These are phyloP conservation scores for Asterochloris sp. DNA, from an alignment of 139 green algal genomes.

Conservation along the genomic window DNA sequence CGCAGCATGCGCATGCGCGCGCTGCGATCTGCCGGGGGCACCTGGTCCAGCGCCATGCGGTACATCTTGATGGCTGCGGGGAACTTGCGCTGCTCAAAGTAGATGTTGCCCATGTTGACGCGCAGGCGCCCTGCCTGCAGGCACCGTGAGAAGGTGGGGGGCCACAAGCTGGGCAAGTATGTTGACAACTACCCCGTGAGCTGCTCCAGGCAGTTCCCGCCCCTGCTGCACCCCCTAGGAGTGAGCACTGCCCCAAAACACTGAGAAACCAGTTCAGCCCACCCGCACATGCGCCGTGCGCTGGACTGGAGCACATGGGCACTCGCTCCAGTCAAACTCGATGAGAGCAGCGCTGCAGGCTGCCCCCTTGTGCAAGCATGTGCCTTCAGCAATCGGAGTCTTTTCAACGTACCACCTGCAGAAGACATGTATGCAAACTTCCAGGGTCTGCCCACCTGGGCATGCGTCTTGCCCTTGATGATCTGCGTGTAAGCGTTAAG, in stretches of 20 bases:
- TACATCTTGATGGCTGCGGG: conserved; percentile 74
- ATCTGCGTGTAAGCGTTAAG: conserved; percentile 68
- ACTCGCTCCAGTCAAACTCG: too few relatives aligned
- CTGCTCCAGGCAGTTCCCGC: too few relatives aligned
- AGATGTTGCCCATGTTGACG: conserved; percentile 88
- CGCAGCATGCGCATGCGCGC: conserved; percentile 68
- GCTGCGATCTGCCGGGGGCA: conserved; percentile 45
- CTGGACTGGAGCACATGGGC: too few relatives aligned
- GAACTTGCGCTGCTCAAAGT: conserved; percentile 69
- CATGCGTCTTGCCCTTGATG: conserved; percentile 62
- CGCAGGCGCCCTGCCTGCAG: conserved; percentile 57
- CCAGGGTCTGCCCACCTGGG: conserved; percentile 18
- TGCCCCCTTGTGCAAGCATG: too few relatives aligned
- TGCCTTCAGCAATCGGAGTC: too few relatives aligned
- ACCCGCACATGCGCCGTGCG: too few relatives aligned
- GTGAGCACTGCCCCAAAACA: too few relatives aligned
- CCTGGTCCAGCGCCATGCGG: conserved; percentile 84
- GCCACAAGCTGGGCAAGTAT: neutral
- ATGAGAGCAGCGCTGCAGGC: too few relatives aligned
- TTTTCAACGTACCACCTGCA: too few relatives aligned
- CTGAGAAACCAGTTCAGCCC: too few relatives aligned
- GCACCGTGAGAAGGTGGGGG: neutral
- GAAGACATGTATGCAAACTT: neutral
- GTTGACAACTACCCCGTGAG: too few relatives aligned
- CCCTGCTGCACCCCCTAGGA: too few relatives aligned